phyloP scores from a whole-genome alignment of 768 basidiomycete genomes.

The Rubroboletus satanas region DNA sequence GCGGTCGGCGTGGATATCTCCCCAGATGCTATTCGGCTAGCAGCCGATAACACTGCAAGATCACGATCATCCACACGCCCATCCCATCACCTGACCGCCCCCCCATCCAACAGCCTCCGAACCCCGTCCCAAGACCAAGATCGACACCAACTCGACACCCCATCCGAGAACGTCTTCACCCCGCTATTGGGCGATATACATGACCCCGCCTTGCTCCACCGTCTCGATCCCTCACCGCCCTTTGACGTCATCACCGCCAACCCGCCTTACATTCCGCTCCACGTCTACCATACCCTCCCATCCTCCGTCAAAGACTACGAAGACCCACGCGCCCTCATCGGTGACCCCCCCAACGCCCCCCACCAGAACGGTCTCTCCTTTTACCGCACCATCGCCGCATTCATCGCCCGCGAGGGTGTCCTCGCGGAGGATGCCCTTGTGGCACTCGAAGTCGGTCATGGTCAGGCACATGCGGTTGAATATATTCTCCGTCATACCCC shows the following conservation, averaged over 20 bases:
- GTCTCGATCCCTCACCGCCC: slow-evolving; percentile 40
- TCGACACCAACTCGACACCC: neutral
- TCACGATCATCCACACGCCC: slow-evolving; percentile 7
- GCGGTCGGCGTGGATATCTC: slow-evolving; percentile 71
- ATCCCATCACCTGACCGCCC: neutral
- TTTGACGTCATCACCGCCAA: slow-evolving; percentile 83
- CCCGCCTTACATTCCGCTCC: slow-evolving; percentile 78
- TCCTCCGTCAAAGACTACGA: slow-evolving; percentile 74
- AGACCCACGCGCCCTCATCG: slow-evolving; percentile 77
- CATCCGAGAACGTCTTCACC: slow-evolving; percentile 28
- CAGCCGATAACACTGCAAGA: slow-evolving; percentile 41
- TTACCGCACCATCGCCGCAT: slow-evolving; percentile 66
- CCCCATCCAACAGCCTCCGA: neutral
- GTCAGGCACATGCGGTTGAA: slow-evolving; percentile 63
- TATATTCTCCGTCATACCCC: slow-evolving; percentile 51
- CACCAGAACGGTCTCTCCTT: slow-evolving; percentile 53
- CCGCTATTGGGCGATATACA: slow-evolving; percentile 46
- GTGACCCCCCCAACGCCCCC: slow-evolving; percentile 49
- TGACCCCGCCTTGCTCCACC: slow-evolving; percentile 18
- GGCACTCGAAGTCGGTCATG: slow-evolving; percentile 76
- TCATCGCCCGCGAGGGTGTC: slow-evolving; percentile 51
- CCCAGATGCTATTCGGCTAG: slow-evolving; percentile 49
- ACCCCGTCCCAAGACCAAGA: neutral
- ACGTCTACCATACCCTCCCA: slow-evolving; percentile 61
- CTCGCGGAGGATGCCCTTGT: slow-evolving; percentile 52